A percentile compares a stretch with the other conserved stretches of the same genome.
Evolutionary conservation across 2,329 filamentous ascomycete genomes (phyloP).

Genomic region (Aspergillus costaricaensis): DNA sequence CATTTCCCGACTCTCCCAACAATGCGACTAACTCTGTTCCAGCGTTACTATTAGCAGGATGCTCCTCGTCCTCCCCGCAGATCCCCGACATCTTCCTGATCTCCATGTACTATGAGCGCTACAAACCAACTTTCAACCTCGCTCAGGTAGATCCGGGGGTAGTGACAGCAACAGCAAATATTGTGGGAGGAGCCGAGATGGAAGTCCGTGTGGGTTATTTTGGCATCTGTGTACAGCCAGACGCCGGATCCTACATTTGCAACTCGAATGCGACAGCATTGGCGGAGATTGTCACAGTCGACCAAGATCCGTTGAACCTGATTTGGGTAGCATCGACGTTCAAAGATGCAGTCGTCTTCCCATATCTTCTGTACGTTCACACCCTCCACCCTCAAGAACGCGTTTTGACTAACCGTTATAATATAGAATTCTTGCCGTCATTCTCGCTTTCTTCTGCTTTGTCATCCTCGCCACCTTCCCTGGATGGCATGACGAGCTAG

Average conservation of each 20-base stretch:
- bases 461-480: constrained; percentile 94
- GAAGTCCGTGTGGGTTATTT: constrained; percentile 97
- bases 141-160: constrained; percentile 90
- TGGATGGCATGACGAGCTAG: constrained; percentile 91
- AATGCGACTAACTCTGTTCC: constrained; percentile 25
- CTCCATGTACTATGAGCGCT: constrained; percentile 92
- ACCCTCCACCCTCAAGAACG: background rate
- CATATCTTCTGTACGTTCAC: constrained; percentile 81
- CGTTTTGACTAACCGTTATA: constrained; percentile 7
- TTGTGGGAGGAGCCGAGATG: constrained; percentile 79
- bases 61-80: constrained; percentile 91
- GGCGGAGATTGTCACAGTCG: constrained; percentile 82
- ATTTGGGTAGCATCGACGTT: constrained; percentile 97
- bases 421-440: constrained; percentile 86
- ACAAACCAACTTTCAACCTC: constrained; percentile 77
- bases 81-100: constrained; percentile 97
- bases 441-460: constrained; percentile 95
- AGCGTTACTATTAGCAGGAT: constrained; percentile 92
- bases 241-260: constrained; percentile 89
- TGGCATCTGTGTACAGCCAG: constrained; percentile 91
- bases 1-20: background rate
- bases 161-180: constrained; percentile 81
- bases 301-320: constrained; percentile 93
- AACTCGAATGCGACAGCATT: constrained; percentile 95
- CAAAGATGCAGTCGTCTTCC: constrained; percentile 98